Conservation (phyloP, 1,139 yeast genomes). For the Tardiomyces digboiensis region DNA sequence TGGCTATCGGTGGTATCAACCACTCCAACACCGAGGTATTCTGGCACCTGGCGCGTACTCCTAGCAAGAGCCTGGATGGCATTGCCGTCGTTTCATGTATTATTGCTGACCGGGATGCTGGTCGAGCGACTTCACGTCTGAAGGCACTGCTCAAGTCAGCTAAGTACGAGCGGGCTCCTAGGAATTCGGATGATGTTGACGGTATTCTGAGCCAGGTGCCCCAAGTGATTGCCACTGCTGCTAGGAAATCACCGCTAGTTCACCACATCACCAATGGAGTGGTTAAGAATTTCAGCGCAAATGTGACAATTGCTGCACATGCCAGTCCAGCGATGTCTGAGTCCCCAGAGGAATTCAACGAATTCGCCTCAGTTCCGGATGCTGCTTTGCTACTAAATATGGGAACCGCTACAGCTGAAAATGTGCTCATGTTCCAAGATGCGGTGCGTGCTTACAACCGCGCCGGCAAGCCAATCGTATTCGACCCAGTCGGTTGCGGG, state of each 20-base stretch:
- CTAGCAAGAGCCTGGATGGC: constrained; percentile 52
- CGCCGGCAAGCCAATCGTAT: constrained; percentile 49
- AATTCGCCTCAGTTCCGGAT: constrained; percentile 47
- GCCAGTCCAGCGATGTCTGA: constrained; percentile 95
- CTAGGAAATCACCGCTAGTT: constrained; percentile 42
- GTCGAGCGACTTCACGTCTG: constrained; percentile 37
- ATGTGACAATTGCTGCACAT: constrained; percentile 77
- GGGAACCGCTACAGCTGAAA: constrained; percentile 53
- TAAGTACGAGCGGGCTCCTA: constrained; percentile 10
- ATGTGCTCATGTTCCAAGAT: constrained; percentile 34
- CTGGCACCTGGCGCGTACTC: constrained; percentile 38
- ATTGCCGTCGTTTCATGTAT: constrained; percentile 83
- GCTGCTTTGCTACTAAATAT: constrained; percentile 60
- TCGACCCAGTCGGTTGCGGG: constrained; percentile 89
- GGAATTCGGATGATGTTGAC: neutral
- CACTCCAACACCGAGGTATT: constrained; percentile 52
- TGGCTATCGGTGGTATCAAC: constrained; percentile 85
- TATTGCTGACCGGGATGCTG: constrained; percentile 60
- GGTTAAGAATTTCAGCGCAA: constrained; percentile 85
- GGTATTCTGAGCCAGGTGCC: neutral
- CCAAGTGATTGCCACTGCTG: neutral
- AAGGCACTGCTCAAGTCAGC: constrained; percentile 10
- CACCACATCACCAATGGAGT: constrained; percentile 89
- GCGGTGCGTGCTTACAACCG: constrained; percentile 56
- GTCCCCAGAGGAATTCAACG: constrained; percentile 54